Base-by-base conservation (phyloP, 495 filamentous ascomycete genomes). In the Podospora pseudocomata region DNA sequence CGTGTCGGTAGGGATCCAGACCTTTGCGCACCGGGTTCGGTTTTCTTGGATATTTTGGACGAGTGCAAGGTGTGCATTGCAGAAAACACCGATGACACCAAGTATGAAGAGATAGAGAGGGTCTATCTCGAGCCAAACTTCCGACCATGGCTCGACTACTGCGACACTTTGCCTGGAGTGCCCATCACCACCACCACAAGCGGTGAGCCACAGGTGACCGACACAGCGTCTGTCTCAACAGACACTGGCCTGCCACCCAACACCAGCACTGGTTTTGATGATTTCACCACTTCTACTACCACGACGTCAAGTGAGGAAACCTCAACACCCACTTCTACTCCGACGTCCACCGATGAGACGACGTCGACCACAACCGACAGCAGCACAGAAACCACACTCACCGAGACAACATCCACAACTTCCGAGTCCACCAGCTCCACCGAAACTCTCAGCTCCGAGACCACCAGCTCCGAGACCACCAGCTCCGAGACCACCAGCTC, bases 21-120 rank as follows among this genome's bases (percentile, higher is more conserved):
- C 0, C 76, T 90, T 3, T 90, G 88, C 74, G 74, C 63, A 0
- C 7, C 44, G 0, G 72, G 59, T 26, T 85, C 83, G 0, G 39
- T 71, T 0, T 90, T 89, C 74, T 28, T 67, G 19, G 58, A 53
- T 3, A 72, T 77, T 39, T 67, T 77, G 28, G 54, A 63, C 0
- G 57, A 55, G 7, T 90, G 88, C 76, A 63, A 79, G 3, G 39
- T 3, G 0, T 87, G 85, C 67, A 72, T 80, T 57, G 57, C 7
- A 0, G 39, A 27, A 0, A 64, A 74, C n/a, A 61, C 32, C 0
- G 55, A 20, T n/a, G 63, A 78, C 32, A 65, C 70, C 65, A 69
- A 74, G 61, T 6, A 67, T 0, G 62, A 58, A 19, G 55, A 58
- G 23, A 58, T 66, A 0, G 57, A 34, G 2, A 64, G 76, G 72